A percentile compares a stretch with the other conserved stretches of the same genome.
Conservation (phyloP, 2,329 filamentous ascomycete species). For the Stagonosporopsis rhizophila region DNA sequence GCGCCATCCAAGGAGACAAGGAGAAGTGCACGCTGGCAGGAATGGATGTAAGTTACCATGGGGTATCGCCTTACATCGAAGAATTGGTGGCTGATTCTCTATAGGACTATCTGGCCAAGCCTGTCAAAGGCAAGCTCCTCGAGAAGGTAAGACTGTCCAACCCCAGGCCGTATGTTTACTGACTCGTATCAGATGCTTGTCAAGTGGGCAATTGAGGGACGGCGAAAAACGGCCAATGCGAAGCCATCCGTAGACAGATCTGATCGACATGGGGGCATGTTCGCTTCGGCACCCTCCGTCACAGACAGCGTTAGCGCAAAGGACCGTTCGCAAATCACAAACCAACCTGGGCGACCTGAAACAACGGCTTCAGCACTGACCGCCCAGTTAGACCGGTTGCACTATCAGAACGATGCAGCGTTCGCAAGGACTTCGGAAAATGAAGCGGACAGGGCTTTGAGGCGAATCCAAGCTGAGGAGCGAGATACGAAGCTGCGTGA, state of each 20-base stretch:
- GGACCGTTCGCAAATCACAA: constrained; percentile 40
- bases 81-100: constrained; percentile 14
- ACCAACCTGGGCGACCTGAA: constrained; percentile 40
- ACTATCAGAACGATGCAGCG: constrained; percentile 48
- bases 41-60: constrained; percentile 64
- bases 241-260: constrained; percentile 30
- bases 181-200: constrained; percentile 61
- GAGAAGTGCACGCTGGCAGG: constrained; percentile 77
- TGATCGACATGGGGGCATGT: constrained; percentile 35
- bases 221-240: constrained; percentile 42
- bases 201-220: constrained; percentile 66
- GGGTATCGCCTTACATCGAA: constrained; percentile 14
- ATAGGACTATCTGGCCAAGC: constrained; percentile 52
- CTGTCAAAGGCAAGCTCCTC: constrained; percentile 71
- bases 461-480: constrained; percentile 61
- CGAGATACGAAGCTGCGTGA: constrained; percentile 62
- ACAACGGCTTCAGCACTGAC: constrained; percentile 45
- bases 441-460: constrained; percentile 55
- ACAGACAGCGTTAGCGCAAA: constrained; percentile 31
- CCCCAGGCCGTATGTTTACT: constrained; percentile 19
- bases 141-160: constrained; percentile 57
- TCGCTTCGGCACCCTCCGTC: constrained; percentile 23
- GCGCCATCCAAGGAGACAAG: constrained; percentile 76
- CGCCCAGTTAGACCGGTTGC: constrained; percentile 47
- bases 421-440: constrained; percentile 51